Evolutionary conservation across 2,329 filamentous ascomycete genomes (phyloP).

Genomic region (Colletotrichum sp.): DNA sequence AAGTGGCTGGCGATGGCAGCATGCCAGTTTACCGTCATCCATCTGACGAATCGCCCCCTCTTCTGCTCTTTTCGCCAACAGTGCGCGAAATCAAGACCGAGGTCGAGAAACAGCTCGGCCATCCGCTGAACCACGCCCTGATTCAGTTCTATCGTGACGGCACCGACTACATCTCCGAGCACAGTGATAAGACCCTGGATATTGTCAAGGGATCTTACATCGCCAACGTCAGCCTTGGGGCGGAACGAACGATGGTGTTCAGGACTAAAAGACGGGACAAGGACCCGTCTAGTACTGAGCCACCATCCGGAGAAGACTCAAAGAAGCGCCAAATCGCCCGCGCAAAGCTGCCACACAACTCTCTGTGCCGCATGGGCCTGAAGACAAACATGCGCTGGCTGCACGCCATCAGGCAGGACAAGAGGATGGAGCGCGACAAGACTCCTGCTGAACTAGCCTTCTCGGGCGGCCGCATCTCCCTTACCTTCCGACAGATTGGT

Average conservation of each 20-base stretch:
- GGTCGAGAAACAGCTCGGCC: slow-evolving; percentile 76
- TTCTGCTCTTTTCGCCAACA: slow-evolving; percentile 76
- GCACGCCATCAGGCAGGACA: slow-evolving; percentile 91
- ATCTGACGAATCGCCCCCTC: slow-evolving; percentile 81
- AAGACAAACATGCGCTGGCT: slow-evolving; percentile 86
- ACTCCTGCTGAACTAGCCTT: slow-evolving; percentile 73
- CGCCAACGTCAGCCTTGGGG: slow-evolving; percentile 92
- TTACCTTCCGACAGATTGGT: slow-evolving; percentile 89
- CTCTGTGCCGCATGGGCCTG: slow-evolving; percentile 82
- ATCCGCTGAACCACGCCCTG: slow-evolving; percentile 86
- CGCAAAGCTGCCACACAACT: slow-evolving; percentile 83
- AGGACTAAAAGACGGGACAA: slow-evolving; percentile 74
- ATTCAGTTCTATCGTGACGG: slow-evolving; percentile 94
- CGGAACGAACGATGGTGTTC: slow-evolving; percentile 87
- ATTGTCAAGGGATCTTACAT: slow-evolving; percentile 83
- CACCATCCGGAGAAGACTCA: slow-evolving; percentile 15
- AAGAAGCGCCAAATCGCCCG: slow-evolving; percentile 65
- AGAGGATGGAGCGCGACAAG: slow-evolving; percentile 73
- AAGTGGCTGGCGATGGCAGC: slow-evolving; percentile 69
- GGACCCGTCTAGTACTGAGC: slow-evolving; percentile 32
- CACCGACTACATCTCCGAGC: slow-evolving; percentile 91
- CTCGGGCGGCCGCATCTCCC: slow-evolving; percentile 79
- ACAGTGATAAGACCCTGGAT: slow-evolving; percentile 96
- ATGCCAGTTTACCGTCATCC: slow-evolving; percentile 96
- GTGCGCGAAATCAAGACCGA: slow-evolving; percentile 71